A percentile compares a stretch with the other conserved stretches of the same genome.
Evolutionary conservation across 202 grass and related monocot species (phyloP).

Genomic region (Hordeum pubiflorum): DNA sequence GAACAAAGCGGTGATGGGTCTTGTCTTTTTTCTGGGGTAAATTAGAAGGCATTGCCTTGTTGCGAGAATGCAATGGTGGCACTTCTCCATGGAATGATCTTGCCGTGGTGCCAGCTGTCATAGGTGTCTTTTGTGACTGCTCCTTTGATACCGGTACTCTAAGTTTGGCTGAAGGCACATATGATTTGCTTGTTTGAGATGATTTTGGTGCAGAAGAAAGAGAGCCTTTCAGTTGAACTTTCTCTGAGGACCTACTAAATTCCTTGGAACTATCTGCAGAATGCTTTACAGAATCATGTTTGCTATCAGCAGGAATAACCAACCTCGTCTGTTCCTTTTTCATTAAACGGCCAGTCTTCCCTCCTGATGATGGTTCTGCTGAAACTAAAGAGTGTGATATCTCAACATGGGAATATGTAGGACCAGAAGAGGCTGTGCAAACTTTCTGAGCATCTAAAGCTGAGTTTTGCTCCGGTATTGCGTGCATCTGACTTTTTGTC

Average conservation of each 20-base stretch:
- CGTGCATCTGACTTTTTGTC: slow-evolving; percentile 22
- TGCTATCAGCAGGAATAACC: slow-evolving; percentile 25
- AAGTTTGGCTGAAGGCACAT: slow-evolving; percentile 43
- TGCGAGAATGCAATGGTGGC: slow-evolving; percentile 45
- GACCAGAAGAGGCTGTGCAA: slow-evolving; percentile 47
- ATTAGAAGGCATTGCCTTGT: slow-evolving; percentile 48
- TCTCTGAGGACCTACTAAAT: slow-evolving; percentile 42
- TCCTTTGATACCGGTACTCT: slow-evolving; percentile 52
- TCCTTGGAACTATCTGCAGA: slow-evolving; percentile 45
- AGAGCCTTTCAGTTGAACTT: slow-evolving; percentile 52
- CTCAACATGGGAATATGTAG: slow-evolving; percentile 31
- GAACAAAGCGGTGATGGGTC: slow-evolving; percentile 39
- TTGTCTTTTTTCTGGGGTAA: slow-evolving; percentile 69
- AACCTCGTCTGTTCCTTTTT: slow-evolving; percentile 38
- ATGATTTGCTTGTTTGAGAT: slow-evolving; percentile 51
- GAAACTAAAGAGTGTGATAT: slow-evolving; percentile 29
- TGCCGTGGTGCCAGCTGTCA: slow-evolving; percentile 25
- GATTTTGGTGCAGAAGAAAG: slow-evolving; percentile 46
- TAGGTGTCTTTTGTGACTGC: slow-evolving; percentile 46
- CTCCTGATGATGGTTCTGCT: slow-evolving; percentile 33
- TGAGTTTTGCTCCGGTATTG: slow-evolving; percentile 30
- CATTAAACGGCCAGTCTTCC: slow-evolving; percentile 34
- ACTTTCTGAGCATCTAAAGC: slow-evolving; percentile 33
- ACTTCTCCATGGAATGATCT: slow-evolving; percentile 37
- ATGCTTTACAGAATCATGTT: slow-evolving; percentile 28